phyloP scores from a whole-genome alignment of 2,329 filamentous ascomycete genomes.

The Pseudogymnoascus sp. region DNA sequence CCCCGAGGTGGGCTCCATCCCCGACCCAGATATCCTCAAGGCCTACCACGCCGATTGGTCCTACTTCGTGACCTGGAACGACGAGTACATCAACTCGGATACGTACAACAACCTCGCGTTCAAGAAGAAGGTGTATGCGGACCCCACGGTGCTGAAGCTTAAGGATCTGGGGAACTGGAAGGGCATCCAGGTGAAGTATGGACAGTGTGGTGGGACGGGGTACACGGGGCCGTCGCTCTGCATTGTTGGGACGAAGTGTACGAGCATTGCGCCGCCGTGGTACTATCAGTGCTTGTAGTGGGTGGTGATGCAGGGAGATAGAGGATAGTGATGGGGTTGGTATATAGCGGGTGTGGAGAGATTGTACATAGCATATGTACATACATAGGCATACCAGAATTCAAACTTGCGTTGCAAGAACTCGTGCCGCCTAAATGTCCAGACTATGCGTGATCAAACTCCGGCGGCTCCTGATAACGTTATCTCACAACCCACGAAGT shows the following conservation, averaged over 20 bases:
- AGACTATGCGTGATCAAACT: neutral
- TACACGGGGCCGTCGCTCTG: neutral
- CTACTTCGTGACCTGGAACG: conserved; percentile 40
- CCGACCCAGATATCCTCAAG: conserved; percentile 26
- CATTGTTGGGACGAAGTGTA: neutral
- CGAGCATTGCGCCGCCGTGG: neutral
- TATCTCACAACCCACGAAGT: too few species aligned
- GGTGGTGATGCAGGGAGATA: neutral
- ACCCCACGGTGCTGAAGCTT: conserved; percentile 22
- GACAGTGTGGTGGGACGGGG: neutral
- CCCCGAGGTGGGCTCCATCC: conserved; percentile 39
- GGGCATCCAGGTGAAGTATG: conserved; percentile 3
- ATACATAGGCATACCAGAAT: neutral
- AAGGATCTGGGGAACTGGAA: conserved; percentile 25
- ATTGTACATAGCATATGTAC: neutral
- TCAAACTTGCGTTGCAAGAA: neutral
- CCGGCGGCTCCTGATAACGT: too few species aligned
- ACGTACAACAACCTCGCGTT: conserved; percentile 35
- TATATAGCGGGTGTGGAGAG: neutral
- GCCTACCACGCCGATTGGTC: conserved; percentile 41
- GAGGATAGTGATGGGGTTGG: neutral
- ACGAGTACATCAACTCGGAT: conserved; percentile 35
- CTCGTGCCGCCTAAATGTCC: neutral
- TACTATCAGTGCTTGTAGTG: neutral
- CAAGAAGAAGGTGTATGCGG: conserved; percentile 31